Base-by-base conservation (phyloP, 2,329 filamentous ascomycete species). In the Fusarium sp. region DNA sequence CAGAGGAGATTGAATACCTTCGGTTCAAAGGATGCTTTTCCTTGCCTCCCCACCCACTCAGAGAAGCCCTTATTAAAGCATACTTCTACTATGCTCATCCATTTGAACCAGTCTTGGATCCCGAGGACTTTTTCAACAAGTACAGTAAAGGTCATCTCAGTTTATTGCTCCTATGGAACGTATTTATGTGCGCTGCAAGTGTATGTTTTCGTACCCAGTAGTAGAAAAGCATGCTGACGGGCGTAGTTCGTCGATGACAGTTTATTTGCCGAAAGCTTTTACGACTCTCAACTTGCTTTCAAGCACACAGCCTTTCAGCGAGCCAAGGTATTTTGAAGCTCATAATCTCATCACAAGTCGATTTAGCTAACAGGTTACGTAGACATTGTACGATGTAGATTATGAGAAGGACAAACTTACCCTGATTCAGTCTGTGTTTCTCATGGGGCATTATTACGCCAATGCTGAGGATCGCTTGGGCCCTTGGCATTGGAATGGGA, bases 131-230 rank as follows among this genome's bases (percentile, higher is more conserved):
- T n/a, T 49, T 49, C 5, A 2, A 10, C 22, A 33, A 31, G 5
- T 49, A 49, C 33, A 36, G 15, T 19, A 38, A 55, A 22, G 52
- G 52, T 0, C 22, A 38, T 21, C n/a, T 55, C 7, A 47, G 42
- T 9, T 38, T 55, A 4, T 36, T 55, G 7, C 22, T 55, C 10
- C 40, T 55, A 2, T 55, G 42, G 52, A 28, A 19, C 5, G 1
- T 55, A 26, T 55, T 55, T 7, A 47, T 55, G 31, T 55, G 52
- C 19, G 22, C 31, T 22, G 40, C 42, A 21, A 55, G 40, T 21
- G 42, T 47, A 31, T 17, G 51, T 38, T 14, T 2, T 14, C 4
- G 3, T 4, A 7, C 5, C 21, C 4, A 4, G 4, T 3, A 13
- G 11, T 7, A 13, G 7, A 26, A 3, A 13, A 5, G 3, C 2